Conservation (phyloP, 2,329 filamentous ascomycete genomes). For the Hortaea sp. region DNA sequence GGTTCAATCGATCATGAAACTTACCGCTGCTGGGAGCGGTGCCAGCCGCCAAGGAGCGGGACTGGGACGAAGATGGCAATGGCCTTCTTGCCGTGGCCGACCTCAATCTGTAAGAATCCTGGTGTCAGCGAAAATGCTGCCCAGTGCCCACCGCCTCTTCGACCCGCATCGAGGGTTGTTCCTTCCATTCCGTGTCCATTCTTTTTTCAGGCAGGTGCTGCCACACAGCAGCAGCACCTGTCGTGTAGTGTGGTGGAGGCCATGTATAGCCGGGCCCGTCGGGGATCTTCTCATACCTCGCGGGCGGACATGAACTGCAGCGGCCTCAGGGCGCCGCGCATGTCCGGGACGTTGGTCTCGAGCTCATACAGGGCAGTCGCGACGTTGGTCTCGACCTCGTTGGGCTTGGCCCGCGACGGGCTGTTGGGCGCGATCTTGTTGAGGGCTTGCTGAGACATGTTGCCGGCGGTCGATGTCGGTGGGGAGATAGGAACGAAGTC, state of each 20-base stretch:
- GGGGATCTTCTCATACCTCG: constrained; percentile 69
- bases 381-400: constrained; percentile 94
- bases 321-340: constrained; percentile 90
- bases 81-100: constrained; percentile 99
- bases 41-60: constrained; percentile 95
- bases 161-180: constrained; percentile 10
- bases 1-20: constrained; percentile 25
- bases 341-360: constrained; percentile 97
- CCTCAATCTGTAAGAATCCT: constrained; percentile 77
- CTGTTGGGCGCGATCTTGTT: constrained; percentile 99
- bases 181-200: constrained; percentile 7
- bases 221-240: no score
- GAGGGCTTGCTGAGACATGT: constrained; percentile 59
- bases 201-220: background rate
- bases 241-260: background rate
- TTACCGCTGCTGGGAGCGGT: constrained; percentile 99
- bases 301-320: constrained; percentile 98
- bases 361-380: constrained; percentile 96
- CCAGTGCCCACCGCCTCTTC: constrained; percentile 49
- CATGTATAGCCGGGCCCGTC: no score
- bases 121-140: constrained; percentile 45
- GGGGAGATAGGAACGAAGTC: background rate
- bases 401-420: constrained; percentile 90
- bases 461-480: constrained; percentile 23
- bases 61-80: constrained; percentile 99